Conservation (phyloP, 352 stramenopile genomes). For the Lagenidium sp. region DNA sequence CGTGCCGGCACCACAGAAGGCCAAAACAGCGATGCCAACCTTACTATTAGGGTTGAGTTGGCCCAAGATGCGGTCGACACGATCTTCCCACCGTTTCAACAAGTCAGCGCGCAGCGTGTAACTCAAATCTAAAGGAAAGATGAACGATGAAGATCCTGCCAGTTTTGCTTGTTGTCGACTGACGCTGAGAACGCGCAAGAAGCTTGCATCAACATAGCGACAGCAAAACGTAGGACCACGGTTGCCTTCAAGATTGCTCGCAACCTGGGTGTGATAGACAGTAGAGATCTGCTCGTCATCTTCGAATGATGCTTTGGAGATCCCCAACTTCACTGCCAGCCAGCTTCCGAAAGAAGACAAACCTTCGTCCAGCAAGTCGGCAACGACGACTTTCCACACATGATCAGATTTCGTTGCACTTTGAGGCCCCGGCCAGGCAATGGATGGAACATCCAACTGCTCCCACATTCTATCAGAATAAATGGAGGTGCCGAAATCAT, state of each 20-base stretch:
- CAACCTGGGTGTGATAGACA: constrained; percentile 10
- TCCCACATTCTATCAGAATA: constrained; percentile 14
- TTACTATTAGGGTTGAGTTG: constrained; percentile 19
- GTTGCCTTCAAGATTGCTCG: too few relatives aligned
- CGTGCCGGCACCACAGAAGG: constrained; percentile 11
- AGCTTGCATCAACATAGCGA: constrained; percentile 41
- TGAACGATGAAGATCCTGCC: constrained; percentile 31
- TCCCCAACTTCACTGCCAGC: constrained; percentile 49
- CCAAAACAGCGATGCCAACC: constrained; percentile 32
- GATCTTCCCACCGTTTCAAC: constrained; percentile 29
- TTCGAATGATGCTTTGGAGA: constrained; percentile 13
- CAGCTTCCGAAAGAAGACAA: constrained; percentile 62
- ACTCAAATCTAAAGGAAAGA: constrained; percentile 49
- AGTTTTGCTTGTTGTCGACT: constrained; percentile 19
- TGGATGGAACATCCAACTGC: constrained; percentile 21
- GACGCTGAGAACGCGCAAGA: constrained; percentile 4
- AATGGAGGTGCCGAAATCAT: too few relatives aligned
- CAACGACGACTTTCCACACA: constrained; percentile 65
- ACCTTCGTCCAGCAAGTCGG: constrained; percentile 47
- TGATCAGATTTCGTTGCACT: too few relatives aligned
- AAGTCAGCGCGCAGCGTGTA: constrained; percentile 21
- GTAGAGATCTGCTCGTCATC: constrained; percentile 15
- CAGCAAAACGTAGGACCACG: constrained; percentile 36
- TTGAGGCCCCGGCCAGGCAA: constrained; percentile 26
- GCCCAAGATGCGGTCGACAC: constrained; percentile 21